Evolutionary conservation across 202 grass and related monocot genomes (phyloP), one percentile per base, ranked within the genome.

Genomic region (Hordeum pubiflorum): DNA sequence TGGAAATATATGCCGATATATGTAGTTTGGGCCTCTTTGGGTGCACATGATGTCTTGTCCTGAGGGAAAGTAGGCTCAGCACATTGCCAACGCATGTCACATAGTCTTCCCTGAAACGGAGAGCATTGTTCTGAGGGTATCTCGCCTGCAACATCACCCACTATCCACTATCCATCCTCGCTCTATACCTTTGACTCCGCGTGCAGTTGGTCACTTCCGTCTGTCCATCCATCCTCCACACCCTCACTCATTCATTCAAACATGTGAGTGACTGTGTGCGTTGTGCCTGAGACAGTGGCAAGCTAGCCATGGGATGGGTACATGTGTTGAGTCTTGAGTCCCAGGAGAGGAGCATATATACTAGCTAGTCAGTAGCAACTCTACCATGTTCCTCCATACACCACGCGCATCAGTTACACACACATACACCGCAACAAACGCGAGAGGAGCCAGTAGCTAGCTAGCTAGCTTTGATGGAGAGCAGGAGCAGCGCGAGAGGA

Each of bases 11-110:
- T 54, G 17, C 23, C 48, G 48, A 54, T 71, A 13, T 34, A 31
- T 60, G 22, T 32, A 36, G 48, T 54, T 55, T 27, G n/a, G 15
- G 14, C 10, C 41, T 26, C 31, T 75, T 44, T 58, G 32, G 77
- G 56, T 76, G 62, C 60, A 31, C 13, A 32, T 12, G 7, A 38
- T 37, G 87, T 89, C 87, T 59, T 85, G 87, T 81, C 77, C 6
- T 3, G 58, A 21, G 44, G 73, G 46, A 85, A 89, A 71, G 82
- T 17, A 0, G 8, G 48, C 48, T 78, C 73, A 79, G 40, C 34
- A 26, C 11, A n/a, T 89, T 89, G 87, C 73, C 48, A 59, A 40
- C 20, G 22, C 37, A 78, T 78, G 87, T 89, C 87, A 89, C 82
- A 32, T 77, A 67, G 82, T 77, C 78, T 66, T 89, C 29, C 82